These are phyloP conservation scores for Dendrocalamus sinicus DNA, from an alignment of 176 grass and related monocot species.

Conservation along the genomic window DNA sequence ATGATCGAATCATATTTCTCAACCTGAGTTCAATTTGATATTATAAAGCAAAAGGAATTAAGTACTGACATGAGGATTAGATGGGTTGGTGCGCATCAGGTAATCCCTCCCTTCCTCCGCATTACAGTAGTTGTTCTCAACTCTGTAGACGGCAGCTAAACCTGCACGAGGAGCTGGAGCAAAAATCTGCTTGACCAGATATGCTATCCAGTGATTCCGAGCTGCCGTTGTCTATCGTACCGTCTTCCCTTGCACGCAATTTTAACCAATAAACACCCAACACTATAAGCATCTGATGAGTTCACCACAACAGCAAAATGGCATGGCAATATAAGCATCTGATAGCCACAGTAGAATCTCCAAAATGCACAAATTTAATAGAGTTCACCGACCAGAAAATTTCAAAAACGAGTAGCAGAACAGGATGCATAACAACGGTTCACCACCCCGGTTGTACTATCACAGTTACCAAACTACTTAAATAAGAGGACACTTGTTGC, in stretches of 20 bases:
- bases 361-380: slow-evolving; percentile 19
- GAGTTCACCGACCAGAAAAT: slow-evolving; percentile 38
- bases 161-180: no score
- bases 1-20: no score
- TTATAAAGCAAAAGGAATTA: no score
- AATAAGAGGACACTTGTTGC: slow-evolving; percentile 18
- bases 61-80: no score
- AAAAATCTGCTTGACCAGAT: no score
- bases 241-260: neutral
- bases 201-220: no score
- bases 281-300: neutral
- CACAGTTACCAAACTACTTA: slow-evolving; percentile 42
- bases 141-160: no score
- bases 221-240: no score
- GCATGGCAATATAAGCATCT: neutral
- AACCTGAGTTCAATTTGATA: no score
- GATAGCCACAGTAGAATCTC: neutral
- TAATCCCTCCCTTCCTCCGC: no score
- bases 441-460: slow-evolving; percentile 45
- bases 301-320: neutral
- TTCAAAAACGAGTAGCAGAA: slow-evolving; percentile 41
- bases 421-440: slow-evolving; percentile 34
- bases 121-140: no score
- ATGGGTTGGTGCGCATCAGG: no score
- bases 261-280: neutral